phyloP scores from a whole-genome alignment of 169 alveolate genomes.

The Cryptosporidium bovis region DNA sequence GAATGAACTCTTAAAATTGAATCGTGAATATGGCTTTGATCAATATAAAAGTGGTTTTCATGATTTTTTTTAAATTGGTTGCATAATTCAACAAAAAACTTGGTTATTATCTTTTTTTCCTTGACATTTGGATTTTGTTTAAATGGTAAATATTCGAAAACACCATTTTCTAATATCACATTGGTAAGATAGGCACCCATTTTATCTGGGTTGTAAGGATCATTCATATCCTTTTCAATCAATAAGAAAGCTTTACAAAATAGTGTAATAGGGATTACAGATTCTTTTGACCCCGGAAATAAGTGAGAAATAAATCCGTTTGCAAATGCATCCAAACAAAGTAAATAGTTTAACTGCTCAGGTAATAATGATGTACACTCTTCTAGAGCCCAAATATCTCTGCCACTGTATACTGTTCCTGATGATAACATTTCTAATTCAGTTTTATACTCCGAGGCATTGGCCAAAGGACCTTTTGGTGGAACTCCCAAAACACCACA shows the following conservation, averaged over 20 bases:
- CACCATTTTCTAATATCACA: slow-evolving; percentile 1
- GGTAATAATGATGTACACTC: slow-evolving; percentile 28
- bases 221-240: slow-evolving; percentile 22
- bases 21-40: slow-evolving; percentile 19
- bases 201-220: slow-evolving; percentile 29
- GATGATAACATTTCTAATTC: slow-evolving; percentile 36
- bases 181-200: slow-evolving; percentile 23
- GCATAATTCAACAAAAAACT: slow-evolving; percentile 39
- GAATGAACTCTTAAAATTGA: slow-evolving; percentile 38
- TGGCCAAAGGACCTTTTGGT: slow-evolving; percentile 43
- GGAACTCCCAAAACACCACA: slow-evolving; percentile 46
- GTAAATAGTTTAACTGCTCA: slow-evolving; percentile 31
- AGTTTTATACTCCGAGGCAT: slow-evolving; percentile 7
- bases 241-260: slow-evolving; percentile 30
- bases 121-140: slow-evolving; percentile 1
- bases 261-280: slow-evolving; percentile 55
- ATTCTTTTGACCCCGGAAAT: slow-evolving; percentile 47
- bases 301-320: slow-evolving; percentile 49
- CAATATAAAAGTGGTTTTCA: slow-evolving; percentile 22
- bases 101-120: slow-evolving; percentile 8
- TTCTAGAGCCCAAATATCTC: slow-evolving; percentile 65
- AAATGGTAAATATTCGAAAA: slow-evolving; percentile 16
- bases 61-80: slow-evolving; percentile 45
- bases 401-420: background rate
- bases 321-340: slow-evolving; percentile 43